Evolutionary conservation across 2,329 filamentous ascomycete genomes (phyloP).

Genomic region (Didymosphaeria variabile): DNA sequence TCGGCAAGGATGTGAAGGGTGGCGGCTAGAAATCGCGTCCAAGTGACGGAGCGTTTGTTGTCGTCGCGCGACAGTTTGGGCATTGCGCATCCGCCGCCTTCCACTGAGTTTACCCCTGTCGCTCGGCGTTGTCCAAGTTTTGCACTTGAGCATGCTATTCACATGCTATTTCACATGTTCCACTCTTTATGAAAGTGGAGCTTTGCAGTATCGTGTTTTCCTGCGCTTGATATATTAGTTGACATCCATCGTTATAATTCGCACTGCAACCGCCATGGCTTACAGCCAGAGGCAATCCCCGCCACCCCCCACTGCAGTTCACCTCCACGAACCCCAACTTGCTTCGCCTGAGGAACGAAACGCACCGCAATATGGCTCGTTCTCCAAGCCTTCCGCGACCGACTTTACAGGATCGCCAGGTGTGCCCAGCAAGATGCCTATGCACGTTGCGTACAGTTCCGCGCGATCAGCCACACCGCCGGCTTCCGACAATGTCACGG

Average conservation of each 20-base stretch:
- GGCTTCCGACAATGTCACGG: neutral
- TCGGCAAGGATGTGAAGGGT: constrained; percentile 17
- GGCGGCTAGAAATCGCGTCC: constrained; percentile 17
- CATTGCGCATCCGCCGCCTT: constrained; percentile 8
- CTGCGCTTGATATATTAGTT: neutral
- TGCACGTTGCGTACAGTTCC: neutral
- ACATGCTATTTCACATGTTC: neutral
- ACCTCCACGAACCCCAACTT: constrained; percentile 35
- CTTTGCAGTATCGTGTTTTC: neutral
- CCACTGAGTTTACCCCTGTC: neutral
- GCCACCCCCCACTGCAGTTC: constrained; percentile 30
- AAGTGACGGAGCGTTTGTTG: constrained; percentile 18
- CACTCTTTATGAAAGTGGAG: neutral
- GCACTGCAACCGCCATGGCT: constrained; percentile 26
- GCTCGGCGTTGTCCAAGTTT: neutral
- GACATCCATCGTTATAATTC: neutral
- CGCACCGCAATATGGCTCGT: constrained; percentile 14
- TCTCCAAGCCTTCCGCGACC: constrained; percentile 20
- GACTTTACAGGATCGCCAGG: constrained; percentile 11
- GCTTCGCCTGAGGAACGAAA: constrained; percentile 27
- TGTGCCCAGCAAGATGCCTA: constrained; percentile 7
- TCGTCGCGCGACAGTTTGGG: constrained; percentile 1
- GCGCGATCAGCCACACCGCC: neutral
- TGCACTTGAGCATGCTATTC: neutral
- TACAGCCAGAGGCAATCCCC: constrained; percentile 21